Conservation (phyloP, 2,329 filamentous ascomycete species). For the Diaporthe sp. region DNA sequence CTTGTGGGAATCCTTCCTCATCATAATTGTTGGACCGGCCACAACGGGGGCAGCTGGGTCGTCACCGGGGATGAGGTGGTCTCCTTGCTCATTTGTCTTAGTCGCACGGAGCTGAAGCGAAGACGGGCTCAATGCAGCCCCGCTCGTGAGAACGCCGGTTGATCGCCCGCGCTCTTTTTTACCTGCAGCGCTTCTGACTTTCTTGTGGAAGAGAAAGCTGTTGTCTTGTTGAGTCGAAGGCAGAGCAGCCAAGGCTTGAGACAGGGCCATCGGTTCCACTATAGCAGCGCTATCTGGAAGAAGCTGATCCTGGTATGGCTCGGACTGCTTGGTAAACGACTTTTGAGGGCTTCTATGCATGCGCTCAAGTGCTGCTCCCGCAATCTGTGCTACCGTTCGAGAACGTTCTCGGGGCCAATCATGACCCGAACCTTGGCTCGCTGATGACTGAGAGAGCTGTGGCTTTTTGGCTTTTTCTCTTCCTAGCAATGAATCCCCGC, state of each 20-base stretch:
- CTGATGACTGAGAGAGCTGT: slow-evolving; percentile 5
- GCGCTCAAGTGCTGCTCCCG: neutral
- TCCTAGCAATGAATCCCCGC: neutral
- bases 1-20: neutral
- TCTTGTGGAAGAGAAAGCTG: slow-evolving; percentile 52
- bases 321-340: neutral
- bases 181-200: slow-evolving; percentile 10
- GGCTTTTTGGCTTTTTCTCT: neutral
- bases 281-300: neutral
- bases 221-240: slow-evolving; percentile 48
- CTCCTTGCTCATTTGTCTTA: neutral
- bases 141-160: neutral
- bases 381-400: neutral
- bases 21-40: neutral
- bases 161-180: neutral
- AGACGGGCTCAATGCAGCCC: neutral
- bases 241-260: neutral
- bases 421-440: neutral
- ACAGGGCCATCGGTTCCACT: neutral
- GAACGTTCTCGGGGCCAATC: neutral
- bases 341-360: neutral
- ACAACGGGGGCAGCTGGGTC: neutral
- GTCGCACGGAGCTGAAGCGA: neutral
- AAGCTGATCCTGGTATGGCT: neutral
- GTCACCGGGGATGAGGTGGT: neutral